phyloP scores from a whole-genome alignment of 257 asterid species.

The Petunia secreta region DNA sequence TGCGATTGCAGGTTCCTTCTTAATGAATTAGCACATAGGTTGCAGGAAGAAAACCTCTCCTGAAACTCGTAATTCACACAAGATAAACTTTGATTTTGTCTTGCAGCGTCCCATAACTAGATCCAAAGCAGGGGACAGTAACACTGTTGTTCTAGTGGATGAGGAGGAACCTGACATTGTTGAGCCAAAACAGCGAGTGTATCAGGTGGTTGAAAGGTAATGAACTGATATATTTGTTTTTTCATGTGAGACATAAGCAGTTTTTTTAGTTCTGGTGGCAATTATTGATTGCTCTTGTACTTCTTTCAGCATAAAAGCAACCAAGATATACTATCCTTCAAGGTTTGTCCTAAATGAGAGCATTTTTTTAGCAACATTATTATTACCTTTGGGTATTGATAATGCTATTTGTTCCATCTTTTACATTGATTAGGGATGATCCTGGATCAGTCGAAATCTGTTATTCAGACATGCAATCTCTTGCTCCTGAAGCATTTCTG shows the following conservation, averaged over 20 bases:
- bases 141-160: constrained; percentile 68
- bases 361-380: neutral
- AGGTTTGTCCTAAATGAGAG: constrained; percentile 33
- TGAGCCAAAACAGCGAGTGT: constrained; percentile 38
- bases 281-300: constrained; percentile 14
- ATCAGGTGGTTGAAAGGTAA: constrained; percentile 39
- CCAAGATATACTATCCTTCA: constrained; percentile 74
- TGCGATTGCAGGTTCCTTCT: no score
- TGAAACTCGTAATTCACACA: no score
- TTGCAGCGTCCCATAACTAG: no score
- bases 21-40: no score
- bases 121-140: no score
- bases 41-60: no score
- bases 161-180: constrained; percentile 72
- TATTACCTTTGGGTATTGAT: neutral
- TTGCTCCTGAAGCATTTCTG: constrained; percentile 77
- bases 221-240: constrained; percentile 4
- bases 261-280: constrained; percentile 15
- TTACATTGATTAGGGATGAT: constrained; percentile 55
- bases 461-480: constrained; percentile 68
- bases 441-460: constrained; percentile 69
- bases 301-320: constrained; percentile 44
- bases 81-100: no score
- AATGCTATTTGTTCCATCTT: neutral
- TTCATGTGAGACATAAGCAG: constrained; percentile 11